A percentile compares a stretch with the other conserved stretches of the same genome.
These are phyloP conservation scores for Fusarium domesticum DNA, from an alignment of 2,329 filamentous ascomycete species.

Conservation along the genomic window DNA sequence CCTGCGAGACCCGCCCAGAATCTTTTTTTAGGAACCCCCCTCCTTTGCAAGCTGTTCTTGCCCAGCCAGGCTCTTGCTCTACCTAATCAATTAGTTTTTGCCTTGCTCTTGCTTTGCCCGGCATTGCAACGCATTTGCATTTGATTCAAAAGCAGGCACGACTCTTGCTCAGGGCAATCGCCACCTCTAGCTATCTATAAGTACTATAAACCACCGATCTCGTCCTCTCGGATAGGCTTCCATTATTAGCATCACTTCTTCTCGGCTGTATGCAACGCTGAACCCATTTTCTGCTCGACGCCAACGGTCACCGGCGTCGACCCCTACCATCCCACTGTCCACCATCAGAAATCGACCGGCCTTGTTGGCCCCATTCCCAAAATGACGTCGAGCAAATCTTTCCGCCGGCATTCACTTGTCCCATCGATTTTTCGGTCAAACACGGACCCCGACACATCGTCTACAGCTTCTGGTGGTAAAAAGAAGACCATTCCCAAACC, in stretches of 20 bases:
- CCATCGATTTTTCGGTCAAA: conserved; percentile 36
- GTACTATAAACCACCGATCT: no score
- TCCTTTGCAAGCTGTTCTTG: conserved; percentile 5
- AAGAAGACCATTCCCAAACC: background rate
- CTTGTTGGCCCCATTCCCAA: conserved; percentile 31
- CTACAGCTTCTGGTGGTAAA: conserved; percentile 1
- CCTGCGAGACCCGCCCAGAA: conserved; percentile 3
- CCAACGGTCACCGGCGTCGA: background rate
- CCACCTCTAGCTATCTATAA: no score
- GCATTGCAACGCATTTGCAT: no score
- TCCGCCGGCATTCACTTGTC: conserved; percentile 38
- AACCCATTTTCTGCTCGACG: conserved; percentile 14
- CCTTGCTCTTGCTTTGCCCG: no score
- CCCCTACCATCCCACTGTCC: background rate
- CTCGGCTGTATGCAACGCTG: conserved; percentile 32
- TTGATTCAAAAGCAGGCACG: background rate
- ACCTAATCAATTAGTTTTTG: no score
- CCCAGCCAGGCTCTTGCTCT: conserved; percentile 6
- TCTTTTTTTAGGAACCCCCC: conserved; percentile 10
- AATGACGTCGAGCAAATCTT: conserved; percentile 48
- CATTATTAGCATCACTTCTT: conserved; percentile 27
- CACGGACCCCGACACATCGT: conserved; percentile 27
- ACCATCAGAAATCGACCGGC: no score
- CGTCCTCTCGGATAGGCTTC: no score
- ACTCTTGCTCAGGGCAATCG: conserved; percentile 1